These are phyloP conservation scores for Aureobasidium pullulans DNA, from an alignment of 2,329 filamentous ascomycete genomes.

Conservation along the genomic window DNA sequence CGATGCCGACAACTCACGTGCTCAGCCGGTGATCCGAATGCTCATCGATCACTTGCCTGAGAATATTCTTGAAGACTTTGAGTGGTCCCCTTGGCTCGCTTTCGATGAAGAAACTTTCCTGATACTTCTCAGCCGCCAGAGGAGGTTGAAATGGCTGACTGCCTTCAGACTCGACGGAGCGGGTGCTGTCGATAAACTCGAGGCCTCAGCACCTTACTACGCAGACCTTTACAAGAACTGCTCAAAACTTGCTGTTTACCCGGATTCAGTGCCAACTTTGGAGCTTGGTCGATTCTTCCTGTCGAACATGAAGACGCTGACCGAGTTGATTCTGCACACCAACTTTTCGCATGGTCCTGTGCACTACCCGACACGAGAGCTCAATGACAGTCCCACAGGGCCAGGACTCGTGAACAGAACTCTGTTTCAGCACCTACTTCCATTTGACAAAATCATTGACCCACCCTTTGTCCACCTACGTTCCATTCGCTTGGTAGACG, in stretches of 20 bases:
- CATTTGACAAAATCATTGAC: conserved; percentile 35
- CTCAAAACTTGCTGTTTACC: conserved; percentile 40
- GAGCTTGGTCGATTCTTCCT: conserved; percentile 37
- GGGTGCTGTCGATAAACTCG: conserved; percentile 34
- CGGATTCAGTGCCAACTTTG: conserved; percentile 38
- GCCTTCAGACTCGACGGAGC: conserved; percentile 38
- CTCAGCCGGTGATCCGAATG: conserved; percentile 36
- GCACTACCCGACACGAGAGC: conserved; percentile 30
- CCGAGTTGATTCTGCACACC: conserved; percentile 41
- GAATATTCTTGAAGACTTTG: conserved; percentile 43
- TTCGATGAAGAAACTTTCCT: conserved; percentile 42
- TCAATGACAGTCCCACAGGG: conserved; percentile 40
- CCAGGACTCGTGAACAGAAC: conserved; percentile 40
- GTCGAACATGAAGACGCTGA: conserved; percentile 34
- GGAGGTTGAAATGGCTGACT: conserved; percentile 42
- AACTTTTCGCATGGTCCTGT: conserved; percentile 36
- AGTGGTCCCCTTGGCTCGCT: conserved; percentile 43
- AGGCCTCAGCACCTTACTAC: conserved; percentile 33
- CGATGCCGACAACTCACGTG: conserved; percentile 28
- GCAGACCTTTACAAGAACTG: conserved; percentile 35
- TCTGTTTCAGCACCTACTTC: conserved; percentile 40
- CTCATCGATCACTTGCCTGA: conserved; percentile 43
- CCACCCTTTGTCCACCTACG: conserved; percentile 36
- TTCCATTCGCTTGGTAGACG: conserved; percentile 37
- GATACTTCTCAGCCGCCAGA: conserved; percentile 42